Conservation (phyloP, 2,329 filamentous ascomycete genomes). For the Penicillium sp. region DNA sequence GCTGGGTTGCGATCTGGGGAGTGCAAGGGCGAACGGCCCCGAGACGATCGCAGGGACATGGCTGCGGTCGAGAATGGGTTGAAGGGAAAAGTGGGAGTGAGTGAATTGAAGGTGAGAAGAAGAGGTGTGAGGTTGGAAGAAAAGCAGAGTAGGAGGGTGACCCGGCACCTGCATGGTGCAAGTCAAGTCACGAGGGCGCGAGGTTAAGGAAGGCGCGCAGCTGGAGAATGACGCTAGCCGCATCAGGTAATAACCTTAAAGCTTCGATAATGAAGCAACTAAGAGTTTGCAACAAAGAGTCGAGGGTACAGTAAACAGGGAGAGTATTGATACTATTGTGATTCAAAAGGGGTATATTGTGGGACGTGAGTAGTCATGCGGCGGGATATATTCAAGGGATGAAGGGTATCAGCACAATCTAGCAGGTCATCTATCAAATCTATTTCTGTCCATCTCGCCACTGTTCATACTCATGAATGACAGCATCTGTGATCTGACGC, state of each 20-base stretch:
- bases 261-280: no score
- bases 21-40: slow-evolving; percentile 31
- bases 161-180: slow-evolving; percentile 2
- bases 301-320: background rate
- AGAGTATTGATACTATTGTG: no score
- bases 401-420: background rate
- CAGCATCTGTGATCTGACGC: slow-evolving; percentile 60
- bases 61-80: background rate
- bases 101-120: background rate
- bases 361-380: no score
- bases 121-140: background rate
- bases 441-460: slow-evolving; percentile 46
- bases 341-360: no score
- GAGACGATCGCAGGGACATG: slow-evolving; percentile 32
- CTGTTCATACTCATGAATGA: slow-evolving; percentile 60
- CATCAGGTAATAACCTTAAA: slow-evolving; percentile 19
- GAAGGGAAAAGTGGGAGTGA: background rate
- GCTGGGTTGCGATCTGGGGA: slow-evolving; percentile 27
- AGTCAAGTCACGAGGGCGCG: slow-evolving; percentile 2
- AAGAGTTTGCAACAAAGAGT: no score
- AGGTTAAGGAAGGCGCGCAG: slow-evolving; percentile 2
- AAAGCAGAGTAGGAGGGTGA: background rate
- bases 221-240: slow-evolving; percentile 11
- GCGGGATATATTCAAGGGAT: background rate
- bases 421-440: background rate